Base-by-base conservation (phyloP, 768 basidiomycete genomes). In the Zangia roseola region DNA sequence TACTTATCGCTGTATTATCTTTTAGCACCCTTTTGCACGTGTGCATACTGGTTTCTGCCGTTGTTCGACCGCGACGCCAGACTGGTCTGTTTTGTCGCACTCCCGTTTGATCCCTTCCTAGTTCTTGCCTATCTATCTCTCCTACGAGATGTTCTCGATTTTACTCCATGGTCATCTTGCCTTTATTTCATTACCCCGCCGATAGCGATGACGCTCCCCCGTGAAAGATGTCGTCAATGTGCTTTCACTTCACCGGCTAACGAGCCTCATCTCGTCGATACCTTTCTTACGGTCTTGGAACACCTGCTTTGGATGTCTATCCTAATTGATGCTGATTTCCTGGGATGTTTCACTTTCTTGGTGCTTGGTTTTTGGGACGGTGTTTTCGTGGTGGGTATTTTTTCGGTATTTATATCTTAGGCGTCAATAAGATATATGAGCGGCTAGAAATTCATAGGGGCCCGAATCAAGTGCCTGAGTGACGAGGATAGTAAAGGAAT, bases 251-350 rank as follows among this genome's bases (percentile, higher is more conserved):
- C 47, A 55, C 65, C 53, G 63, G 61, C 39, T 43, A 69, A 67
- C 66, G 66, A 69, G 66, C 68, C 68, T 68, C 66, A 55, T 53
- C 65, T 67, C 66, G 66, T 67, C 49, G 53, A 67, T 67, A 67
- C 66, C 66, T 53, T 51, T 50, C 30, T 30, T 40, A 16, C 25
- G 13, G 19, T 19, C 17, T 17, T 16, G 31, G 40, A 40, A 28
- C n/a, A n/a, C 16, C 9, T 7, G 26, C 26, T 26, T 26, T 26
- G 6, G 10, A 26, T 28, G 13, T 28, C 28, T 31, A 14, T 31
- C n/a, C n/a, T n/a, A n/a, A n/a, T n/a, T n/a, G n/a, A n/a, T n/a
- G n/a, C n/a, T n/a, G n/a, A n/a, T n/a, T n/a, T n/a, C n/a, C n/a
- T n/a, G n/a, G n/a, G n/a, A n/a, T n/a, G n/a, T n/a, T n/a, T n/a